Evolutionary conservation across 768 basidiomycete species (phyloP).

Genomic region (Boletus sp.): DNA sequence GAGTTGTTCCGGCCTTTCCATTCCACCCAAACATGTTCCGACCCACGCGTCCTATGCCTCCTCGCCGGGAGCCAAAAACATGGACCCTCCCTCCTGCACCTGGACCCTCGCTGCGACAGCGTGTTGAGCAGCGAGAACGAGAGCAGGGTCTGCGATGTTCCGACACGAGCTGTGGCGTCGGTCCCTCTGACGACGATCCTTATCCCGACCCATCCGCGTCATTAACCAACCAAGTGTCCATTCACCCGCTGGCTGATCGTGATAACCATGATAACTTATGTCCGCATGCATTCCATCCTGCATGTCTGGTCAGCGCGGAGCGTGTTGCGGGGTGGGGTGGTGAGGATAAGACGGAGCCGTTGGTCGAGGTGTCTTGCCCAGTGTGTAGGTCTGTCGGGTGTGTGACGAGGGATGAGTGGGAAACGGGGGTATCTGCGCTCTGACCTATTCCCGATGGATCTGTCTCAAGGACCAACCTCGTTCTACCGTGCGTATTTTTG

Average conservation of each 20-base stretch:
- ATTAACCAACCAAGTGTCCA: constrained; percentile 22
- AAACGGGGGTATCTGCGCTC: constrained; percentile 39
- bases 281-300: constrained; percentile 65
- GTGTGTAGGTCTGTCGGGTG: constrained; percentile 66
- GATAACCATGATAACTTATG: constrained; percentile 40
- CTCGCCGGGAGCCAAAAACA: constrained; percentile 38
- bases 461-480: not conserved
- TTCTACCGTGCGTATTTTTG: constrained; percentile 4
- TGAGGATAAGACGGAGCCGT: constrained; percentile 38
- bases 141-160: constrained; percentile 71
- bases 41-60: constrained; percentile 24
- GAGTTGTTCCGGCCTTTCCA: constrained; percentile 14
- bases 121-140: constrained; percentile 69
- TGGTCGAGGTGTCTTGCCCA: constrained; percentile 72
- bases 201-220: constrained; percentile 30
- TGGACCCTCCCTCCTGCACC: constrained; percentile 67
- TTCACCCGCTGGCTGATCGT: constrained; percentile 16
- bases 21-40: constrained; percentile 23
- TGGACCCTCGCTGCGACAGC: constrained; percentile 68
- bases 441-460: constrained; percentile 9
- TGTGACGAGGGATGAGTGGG: constrained; percentile 63
- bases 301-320: constrained; percentile 69
- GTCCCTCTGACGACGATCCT: constrained; percentile 74
- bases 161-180: constrained; percentile 72
- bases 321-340: constrained; percentile 63